A percentile compares a stretch with the other conserved stretches of the same genome.
phyloP scores from a whole-genome alignment of 2,329 filamentous ascomycete genomes.

The Alternaria sp. region DNA sequence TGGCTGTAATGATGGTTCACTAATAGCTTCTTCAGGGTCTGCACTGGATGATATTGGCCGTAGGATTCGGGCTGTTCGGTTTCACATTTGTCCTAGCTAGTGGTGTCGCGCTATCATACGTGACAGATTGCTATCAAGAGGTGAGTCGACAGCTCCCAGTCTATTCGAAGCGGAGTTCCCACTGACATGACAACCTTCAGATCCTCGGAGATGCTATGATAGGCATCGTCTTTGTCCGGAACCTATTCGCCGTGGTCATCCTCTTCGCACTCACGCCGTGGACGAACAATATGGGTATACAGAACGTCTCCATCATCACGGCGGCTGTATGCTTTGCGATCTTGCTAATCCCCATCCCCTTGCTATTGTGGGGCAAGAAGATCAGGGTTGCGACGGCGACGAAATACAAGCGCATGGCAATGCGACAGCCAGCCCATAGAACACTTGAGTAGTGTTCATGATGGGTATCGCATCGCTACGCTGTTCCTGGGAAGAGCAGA shows the following conservation, averaged over 20 bases:
- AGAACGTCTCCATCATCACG: constrained; percentile 52
- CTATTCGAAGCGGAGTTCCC: neutral
- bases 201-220: constrained; percentile 58
- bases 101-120: constrained; percentile 49
- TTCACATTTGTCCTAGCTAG: constrained; percentile 45
- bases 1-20: neutral
- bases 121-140: constrained; percentile 43
- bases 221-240: constrained; percentile 54
- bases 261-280: constrained; percentile 57
- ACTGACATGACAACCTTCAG: neutral
- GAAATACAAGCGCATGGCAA: constrained; percentile 15
- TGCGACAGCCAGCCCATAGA: constrained; percentile 16
- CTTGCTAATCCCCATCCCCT: constrained; percentile 22
- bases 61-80: constrained; percentile 48
- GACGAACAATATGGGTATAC: constrained; percentile 47
- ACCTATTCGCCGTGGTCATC: constrained; percentile 52
- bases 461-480: neutral
- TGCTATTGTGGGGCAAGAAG: constrained; percentile 23
- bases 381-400: constrained; percentile 15
- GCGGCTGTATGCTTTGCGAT: constrained; percentile 44
- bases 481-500: neutral
- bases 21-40: constrained; percentile 21
- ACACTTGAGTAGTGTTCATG: neutral
- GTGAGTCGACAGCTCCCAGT: neutral
- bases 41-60: constrained; percentile 37